phyloP scores from a whole-genome alignment of 2,329 filamentous ascomycete genomes.

The Cadophora sp. region DNA sequence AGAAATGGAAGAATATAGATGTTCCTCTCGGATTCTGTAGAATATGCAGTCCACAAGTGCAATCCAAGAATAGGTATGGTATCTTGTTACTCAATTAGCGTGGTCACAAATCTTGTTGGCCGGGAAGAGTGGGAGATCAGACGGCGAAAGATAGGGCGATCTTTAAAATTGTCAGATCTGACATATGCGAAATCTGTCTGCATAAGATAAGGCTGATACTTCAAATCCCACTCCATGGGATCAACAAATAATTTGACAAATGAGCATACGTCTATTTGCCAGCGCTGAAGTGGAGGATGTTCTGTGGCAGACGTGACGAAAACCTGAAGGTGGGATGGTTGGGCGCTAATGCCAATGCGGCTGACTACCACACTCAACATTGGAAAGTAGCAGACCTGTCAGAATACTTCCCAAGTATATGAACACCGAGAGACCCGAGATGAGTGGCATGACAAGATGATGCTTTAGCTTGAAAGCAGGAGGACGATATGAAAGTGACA shows the following conservation, averaged over 20 bases:
- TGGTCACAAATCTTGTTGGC: neutral
- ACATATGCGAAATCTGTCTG: neutral
- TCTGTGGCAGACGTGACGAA: neutral
- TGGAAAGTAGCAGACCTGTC: neutral
- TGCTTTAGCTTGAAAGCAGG: neutral
- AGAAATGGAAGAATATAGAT: neutral
- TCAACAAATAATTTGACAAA: neutral
- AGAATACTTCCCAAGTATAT: neutral
- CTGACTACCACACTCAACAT: neutral
- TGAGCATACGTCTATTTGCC: neutral
- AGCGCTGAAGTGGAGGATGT: neutral
- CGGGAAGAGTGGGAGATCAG: conserved; percentile 3
- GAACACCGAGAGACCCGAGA: no score
- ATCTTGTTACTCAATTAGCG: neutral
- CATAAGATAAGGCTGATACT: neutral
- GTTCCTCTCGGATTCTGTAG: neutral
- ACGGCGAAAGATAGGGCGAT: neutral
- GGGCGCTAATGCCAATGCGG: conserved; percentile 3
- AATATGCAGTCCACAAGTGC: neutral
- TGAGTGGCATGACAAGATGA: neutral
- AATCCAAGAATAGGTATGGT: neutral
- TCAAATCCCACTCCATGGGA: neutral
- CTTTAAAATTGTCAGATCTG: neutral
- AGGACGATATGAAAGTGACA: neutral
- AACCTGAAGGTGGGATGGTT: neutral